phyloP scores from a whole-genome alignment of 2,329 filamentous ascomycete genomes.

The Paraphaeosphaeria sporulosa region DNA sequence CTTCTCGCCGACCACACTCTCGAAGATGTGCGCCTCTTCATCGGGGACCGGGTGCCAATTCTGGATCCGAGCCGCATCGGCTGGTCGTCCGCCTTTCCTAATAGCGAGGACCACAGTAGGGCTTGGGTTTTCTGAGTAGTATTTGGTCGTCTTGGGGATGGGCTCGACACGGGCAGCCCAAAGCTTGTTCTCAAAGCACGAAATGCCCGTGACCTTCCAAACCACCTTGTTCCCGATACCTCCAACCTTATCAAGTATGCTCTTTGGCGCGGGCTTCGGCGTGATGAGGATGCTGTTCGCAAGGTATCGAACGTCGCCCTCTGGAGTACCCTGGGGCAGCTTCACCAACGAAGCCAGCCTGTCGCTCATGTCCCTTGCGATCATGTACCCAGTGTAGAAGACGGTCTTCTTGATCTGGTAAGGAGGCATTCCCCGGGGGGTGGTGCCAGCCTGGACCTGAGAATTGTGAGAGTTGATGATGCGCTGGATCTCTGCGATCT shows the following conservation, averaged over 20 bases:
- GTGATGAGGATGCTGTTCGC: slow-evolving; percentile 93
- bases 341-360: slow-evolving; percentile 74
- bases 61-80: slow-evolving; percentile 81
- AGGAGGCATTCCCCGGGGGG: slow-evolving; percentile 55
- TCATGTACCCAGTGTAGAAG: slow-evolving; percentile 91
- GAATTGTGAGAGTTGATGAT: slow-evolving; percentile 89
- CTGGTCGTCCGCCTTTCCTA: slow-evolving; percentile 75
- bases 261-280: slow-evolving; percentile 74
- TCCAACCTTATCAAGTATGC: slow-evolving; percentile 82
- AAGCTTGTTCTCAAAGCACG: slow-evolving; percentile 77
- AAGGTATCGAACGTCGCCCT: slow-evolving; percentile 78
- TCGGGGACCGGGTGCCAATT: slow-evolving; percentile 80
- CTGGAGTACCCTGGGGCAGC: slow-evolving; percentile 67
- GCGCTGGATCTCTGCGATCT: slow-evolving; percentile 84
- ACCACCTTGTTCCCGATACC: slow-evolving; percentile 83
- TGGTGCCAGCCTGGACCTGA: slow-evolving; percentile 57
- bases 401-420: slow-evolving; percentile 84
- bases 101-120: slow-evolving; percentile 86
- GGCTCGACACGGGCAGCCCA: slow-evolving; percentile 87
- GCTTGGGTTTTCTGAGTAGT: slow-evolving; percentile 78
- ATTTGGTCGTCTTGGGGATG: slow-evolving; percentile 67
- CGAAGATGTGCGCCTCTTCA: slow-evolving; percentile 77
- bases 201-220: slow-evolving; percentile 84
- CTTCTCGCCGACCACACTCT: slow-evolving; percentile 87
- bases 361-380: slow-evolving; percentile 74